Evolutionary conservation across 805 yeast genomes (phyloP).

Genomic region (Scheffersomyces ergatensis): DNA sequence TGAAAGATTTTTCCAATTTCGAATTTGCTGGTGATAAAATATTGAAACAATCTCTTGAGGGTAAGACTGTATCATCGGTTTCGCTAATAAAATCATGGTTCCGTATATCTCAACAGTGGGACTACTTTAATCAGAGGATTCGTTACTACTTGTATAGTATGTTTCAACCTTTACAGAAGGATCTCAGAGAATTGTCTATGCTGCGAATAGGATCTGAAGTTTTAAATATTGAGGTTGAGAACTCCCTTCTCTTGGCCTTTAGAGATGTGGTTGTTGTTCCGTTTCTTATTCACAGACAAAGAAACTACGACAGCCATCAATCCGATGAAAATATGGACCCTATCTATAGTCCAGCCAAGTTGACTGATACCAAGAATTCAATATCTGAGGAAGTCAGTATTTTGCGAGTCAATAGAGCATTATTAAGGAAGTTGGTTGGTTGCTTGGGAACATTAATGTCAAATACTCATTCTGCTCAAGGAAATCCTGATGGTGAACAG

Average conservation of each 20-base stretch:
- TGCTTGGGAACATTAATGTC: conserved; percentile 12
- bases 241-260: conserved; percentile 22
- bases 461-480: conserved; percentile 7
- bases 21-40: not conserved
- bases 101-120: conserved; percentile 20
- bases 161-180: conserved; percentile 24
- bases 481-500: conserved; percentile 19
- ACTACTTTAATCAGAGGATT: conserved; percentile 24
- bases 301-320: not conserved
- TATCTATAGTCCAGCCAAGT: no score
- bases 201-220: conserved; percentile 4
- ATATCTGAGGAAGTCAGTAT: not conserved
- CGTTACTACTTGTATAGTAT: conserved; percentile 19
- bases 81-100: conserved; percentile 17
- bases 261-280: conserved; percentile 26
- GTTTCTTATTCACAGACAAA: conserved; percentile 15
- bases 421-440: conserved; percentile 8
- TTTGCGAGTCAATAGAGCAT: conserved; percentile 4
- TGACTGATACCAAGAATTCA: no score
- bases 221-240: conserved; percentile 22
- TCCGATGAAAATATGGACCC: no score
- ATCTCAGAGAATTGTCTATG: conserved; percentile 11
- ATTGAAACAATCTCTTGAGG: not conserved
- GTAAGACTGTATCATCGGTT: not conserved
- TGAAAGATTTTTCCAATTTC: conserved; percentile 14